Percentiles rank a stretch among this genome's conserved stretches.
These are phyloP conservation scores for Lepidium campestre DNA, from an alignment of 441 rosid species.

Conservation along the genomic window DNA sequence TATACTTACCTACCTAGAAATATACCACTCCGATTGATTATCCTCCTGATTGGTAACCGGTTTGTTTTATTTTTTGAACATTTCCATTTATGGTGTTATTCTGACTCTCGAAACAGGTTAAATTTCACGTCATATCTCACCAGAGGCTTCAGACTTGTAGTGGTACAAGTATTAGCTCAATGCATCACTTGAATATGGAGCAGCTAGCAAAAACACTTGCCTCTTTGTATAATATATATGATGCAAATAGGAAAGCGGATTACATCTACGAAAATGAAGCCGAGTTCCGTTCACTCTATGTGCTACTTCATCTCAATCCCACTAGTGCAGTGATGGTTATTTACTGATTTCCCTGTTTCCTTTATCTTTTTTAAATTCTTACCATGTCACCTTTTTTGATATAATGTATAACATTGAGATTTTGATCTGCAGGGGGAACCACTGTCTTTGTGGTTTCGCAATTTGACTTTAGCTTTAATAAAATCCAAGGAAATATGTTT, in stretches of 20 bases:
- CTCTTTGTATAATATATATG: conserved; percentile 69
- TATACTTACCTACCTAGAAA: neutral
- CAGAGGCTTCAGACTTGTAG: conserved; percentile 52
- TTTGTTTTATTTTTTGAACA: neutral
- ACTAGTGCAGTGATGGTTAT: conserved; percentile 52
- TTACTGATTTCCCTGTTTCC: conserved; percentile 13
- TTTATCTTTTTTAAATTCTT: conserved; percentile 1
- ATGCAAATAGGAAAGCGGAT: conserved; percentile 43
- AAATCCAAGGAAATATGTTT: conserved; percentile 71
- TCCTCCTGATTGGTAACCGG: neutral
- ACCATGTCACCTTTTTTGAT: neutral
- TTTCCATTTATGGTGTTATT: neutral
- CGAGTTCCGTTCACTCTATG: conserved; percentile 70
- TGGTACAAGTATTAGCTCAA: conserved; percentile 40
- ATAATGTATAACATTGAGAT: neutral
- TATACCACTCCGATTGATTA: neutral
- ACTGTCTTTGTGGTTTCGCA: conserved; percentile 71
- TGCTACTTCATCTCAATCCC: conserved; percentile 73
- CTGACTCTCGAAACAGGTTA: conserved; percentile 43
- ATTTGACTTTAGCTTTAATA: conserved; percentile 42
- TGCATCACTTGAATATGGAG: conserved; percentile 80
- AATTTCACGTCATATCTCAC: conserved; percentile 70
- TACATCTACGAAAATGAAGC: conserved; percentile 50
- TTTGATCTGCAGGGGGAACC: conserved; percentile 66
- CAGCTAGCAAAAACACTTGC: conserved; percentile 71